A percentile compares a stretch with the other conserved stretches of the same genome.
Evolutionary conservation across 371 early-diverging fungal species (phyloP).

Genomic region (Dinochytrium kinnereticum): DNA sequence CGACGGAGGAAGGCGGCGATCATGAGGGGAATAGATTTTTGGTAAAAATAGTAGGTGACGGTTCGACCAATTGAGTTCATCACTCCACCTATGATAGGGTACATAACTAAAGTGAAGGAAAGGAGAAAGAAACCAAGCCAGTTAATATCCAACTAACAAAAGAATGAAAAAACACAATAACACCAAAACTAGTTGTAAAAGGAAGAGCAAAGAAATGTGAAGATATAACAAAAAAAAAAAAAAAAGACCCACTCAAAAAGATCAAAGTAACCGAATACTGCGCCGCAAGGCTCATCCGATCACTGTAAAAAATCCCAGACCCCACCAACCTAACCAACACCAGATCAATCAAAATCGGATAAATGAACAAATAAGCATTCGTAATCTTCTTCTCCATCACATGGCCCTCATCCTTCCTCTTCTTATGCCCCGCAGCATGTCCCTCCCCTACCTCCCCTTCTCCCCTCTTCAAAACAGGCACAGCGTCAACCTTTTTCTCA

Average conservation of each 20-base stretch:
- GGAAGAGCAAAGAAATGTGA: not conserved
- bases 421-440: not conserved
- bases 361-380: constrained; percentile 44
- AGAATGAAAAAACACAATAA: no score
- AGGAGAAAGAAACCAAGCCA: not conserved
- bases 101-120: constrained; percentile 38
- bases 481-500: not conserved
- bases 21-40: constrained; percentile 41
- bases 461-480: not conserved
- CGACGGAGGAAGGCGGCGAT: constrained; percentile 37
- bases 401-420: constrained; percentile 20
- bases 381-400: constrained; percentile 27
- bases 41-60: constrained; percentile 42
- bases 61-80: constrained; percentile 48
- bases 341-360: constrained; percentile 44
- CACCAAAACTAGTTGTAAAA: no score
- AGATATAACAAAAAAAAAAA: not conserved
- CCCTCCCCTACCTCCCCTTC: constrained; percentile 8
- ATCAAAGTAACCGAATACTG: constrained; percentile 19
- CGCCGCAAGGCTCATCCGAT: constrained; percentile 22
- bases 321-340: constrained; percentile 26
- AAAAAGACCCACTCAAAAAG: constrained; percentile 23
- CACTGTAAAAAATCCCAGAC: constrained; percentile 40
- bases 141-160: not conserved
- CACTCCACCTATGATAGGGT: constrained; percentile 41